Base-by-base conservation (phyloP, 2,329 filamentous ascomycete species). In the Penicillium sclerotigenum region DNA sequence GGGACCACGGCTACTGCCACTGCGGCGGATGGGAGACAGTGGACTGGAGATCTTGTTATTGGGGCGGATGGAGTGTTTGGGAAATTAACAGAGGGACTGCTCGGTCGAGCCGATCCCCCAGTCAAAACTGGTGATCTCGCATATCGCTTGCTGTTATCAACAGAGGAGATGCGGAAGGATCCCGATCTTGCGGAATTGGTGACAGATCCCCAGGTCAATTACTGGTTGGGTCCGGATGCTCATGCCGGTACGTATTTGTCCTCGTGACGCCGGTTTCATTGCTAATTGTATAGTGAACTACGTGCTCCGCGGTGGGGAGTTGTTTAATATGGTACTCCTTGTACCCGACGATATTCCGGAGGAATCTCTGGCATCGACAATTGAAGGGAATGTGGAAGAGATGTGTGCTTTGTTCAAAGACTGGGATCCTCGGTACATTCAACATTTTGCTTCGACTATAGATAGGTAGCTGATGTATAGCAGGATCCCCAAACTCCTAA, bases 301-400 rank as follows among this genome's bases (percentile, higher is more conserved):
- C 66, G 83, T 84, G 0, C 71, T 89, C 50, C 78, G 83, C 0
- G 78, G 74, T 0, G 84, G 84, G 0, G 60, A 68, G 16, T 50
- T 68, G 1, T 69, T 70, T 34, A 70, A 70, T 31, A 79, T 89
- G 29, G 86, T 88, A 0, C 72, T 88, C 0, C 74, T 88, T 0
- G 80, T 83, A 1, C 86, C 87, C 0, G 86, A 89, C 60, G 80
- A 87, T 60, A 73, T 88, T 0, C 82, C 83, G 0, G 73, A 77
- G 5, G 78, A 79, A 1, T 80, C 84, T 0, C 45, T 68, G 0
- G 77, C 79, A 18, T 80, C 76, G 3, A 72, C 73, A 0, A 71
- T 80, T 0, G 72, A 77, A 14, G 81, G 80, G 3, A 79, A 80
- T 52, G 77, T 84, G 4, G 73, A 80, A 33, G 80, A 83, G 60